Evolutionary conservation across 805 yeast genomes (phyloP).

Genomic region (Groenewaldozyma tartarivorans): DNA sequence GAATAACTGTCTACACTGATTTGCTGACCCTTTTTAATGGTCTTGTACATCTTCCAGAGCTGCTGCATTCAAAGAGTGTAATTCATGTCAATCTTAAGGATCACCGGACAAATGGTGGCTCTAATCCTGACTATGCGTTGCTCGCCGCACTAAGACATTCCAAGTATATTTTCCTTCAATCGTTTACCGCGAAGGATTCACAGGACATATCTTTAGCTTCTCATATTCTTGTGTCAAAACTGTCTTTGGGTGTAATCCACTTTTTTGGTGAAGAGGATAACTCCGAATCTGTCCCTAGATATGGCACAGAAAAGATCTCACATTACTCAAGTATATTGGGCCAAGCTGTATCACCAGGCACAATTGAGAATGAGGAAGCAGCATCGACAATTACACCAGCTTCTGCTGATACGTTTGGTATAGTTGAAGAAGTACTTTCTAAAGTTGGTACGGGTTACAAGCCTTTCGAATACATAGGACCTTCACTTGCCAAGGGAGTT

Average conservation of each 20-base stretch:
- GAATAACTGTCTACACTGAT: slow-evolving; percentile 42
- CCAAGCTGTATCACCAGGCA: background rate
- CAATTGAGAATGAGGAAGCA: slow-evolving; percentile 13
- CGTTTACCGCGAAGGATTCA: slow-evolving; percentile 50
- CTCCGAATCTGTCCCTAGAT: slow-evolving; percentile 5
- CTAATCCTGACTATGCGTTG: slow-evolving; percentile 51
- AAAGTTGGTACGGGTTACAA: slow-evolving; percentile 22
- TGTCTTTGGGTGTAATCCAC: slow-evolving; percentile 57
- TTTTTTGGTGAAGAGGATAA: slow-evolving; percentile 35
- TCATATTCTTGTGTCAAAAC: slow-evolving; percentile 42
- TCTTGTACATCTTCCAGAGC: slow-evolving; percentile 45
- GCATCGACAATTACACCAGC: background rate
- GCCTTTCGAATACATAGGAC: slow-evolving; percentile 36
- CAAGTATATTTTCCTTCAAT: slow-evolving; percentile 53
- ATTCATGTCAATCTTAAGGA: slow-evolving; percentile 45
- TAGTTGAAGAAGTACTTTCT: slow-evolving; percentile 12
- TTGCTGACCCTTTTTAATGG: slow-evolving; percentile 46
- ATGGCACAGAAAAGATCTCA: slow-evolving; percentile 7
- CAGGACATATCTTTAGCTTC: slow-evolving; percentile 48
- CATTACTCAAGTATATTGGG: slow-evolving; percentile 3
- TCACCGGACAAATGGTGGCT: background rate
- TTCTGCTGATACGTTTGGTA: slow-evolving; percentile 11
- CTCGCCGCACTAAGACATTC: slow-evolving; percentile 69
- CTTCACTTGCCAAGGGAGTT: slow-evolving; percentile 37
- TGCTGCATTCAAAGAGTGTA: slow-evolving; percentile 38